phyloP scores from a whole-genome alignment of 2,329 filamentous ascomycete species.

The Ophiostoma perfectum region DNA sequence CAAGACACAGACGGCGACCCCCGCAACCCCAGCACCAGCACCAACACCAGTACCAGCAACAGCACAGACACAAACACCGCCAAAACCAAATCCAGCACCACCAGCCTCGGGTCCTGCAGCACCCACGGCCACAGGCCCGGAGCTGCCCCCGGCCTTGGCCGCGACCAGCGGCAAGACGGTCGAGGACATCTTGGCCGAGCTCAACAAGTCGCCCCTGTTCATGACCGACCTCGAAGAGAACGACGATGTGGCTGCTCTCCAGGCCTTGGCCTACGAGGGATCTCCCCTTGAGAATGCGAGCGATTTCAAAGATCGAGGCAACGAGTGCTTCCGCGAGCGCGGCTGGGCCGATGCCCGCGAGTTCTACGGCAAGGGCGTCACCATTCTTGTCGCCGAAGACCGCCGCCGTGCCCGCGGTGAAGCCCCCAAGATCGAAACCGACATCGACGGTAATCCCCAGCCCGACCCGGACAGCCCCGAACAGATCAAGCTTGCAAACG shows the following conservation, averaged over 20 bases:
- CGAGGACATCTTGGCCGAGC: slow-evolving; percentile 52
- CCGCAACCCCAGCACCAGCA: background rate
- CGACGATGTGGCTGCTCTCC: slow-evolving; percentile 75
- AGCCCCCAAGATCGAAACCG: slow-evolving; percentile 19
- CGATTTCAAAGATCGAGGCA: slow-evolving; percentile 87
- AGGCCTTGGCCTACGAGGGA: slow-evolving; percentile 88
- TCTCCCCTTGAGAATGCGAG: slow-evolving; percentile 74
- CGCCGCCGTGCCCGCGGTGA: slow-evolving; percentile 43
- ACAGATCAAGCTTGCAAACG: slow-evolving; percentile 54
- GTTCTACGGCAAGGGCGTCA: slow-evolving; percentile 84
- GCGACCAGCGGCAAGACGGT: slow-evolving; percentile 43
- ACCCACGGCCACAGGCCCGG: slow-evolving; percentile 32
- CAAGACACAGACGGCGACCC: background rate
- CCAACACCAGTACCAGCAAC: background rate
- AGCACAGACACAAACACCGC: background rate
- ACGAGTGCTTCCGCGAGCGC: slow-evolving; percentile 73
- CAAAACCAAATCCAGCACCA: background rate
- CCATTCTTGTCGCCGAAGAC: slow-evolving; percentile 62
- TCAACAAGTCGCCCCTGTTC: slow-evolving; percentile 71
- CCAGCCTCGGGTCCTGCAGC: background rate
- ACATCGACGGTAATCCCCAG: slow-evolving; percentile 23
- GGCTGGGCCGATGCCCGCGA: slow-evolving; percentile 79
- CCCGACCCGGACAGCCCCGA: slow-evolving; percentile 49
- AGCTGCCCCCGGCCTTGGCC: slow-evolving; percentile 44
- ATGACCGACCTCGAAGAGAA: slow-evolving; percentile 94